Percentiles rank a stretch among this genome's conserved stretches.
These are phyloP conservation scores for Leccinum cinnamomeum DNA, from an alignment of 1,284 basidiomycete genomes.

Conservation along the genomic window DNA sequence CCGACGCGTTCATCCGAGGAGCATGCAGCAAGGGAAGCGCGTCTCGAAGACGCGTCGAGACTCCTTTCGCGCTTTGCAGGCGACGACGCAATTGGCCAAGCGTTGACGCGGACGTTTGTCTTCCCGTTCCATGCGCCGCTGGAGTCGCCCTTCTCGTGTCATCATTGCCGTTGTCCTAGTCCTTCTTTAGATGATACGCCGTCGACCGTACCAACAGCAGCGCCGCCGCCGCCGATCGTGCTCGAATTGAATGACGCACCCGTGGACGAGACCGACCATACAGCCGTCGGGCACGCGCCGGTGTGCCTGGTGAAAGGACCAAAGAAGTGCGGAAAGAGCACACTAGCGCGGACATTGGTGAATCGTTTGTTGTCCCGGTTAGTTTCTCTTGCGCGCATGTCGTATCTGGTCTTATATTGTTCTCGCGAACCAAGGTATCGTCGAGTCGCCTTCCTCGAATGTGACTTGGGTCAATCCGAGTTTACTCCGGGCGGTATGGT, in stretches of 20 bases:
- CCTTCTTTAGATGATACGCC: not conserved
- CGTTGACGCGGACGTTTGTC: conserved; percentile 52
- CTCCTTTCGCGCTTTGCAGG: conserved; percentile 60
- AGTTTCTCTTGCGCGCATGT: not conserved
- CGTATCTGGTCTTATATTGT: not conserved
- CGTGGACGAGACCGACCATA: conserved; percentile 68
- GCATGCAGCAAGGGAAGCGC: conserved; percentile 34
- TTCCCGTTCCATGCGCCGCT: conserved; percentile 39
- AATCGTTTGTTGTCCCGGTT: conserved; percentile 67
- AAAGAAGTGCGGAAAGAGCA: conserved; percentile 90
- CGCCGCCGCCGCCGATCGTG: conserved; percentile 29
- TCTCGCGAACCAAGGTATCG: conserved; percentile 49
- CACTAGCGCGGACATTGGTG: conserved; percentile 74
- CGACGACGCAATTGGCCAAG: conserved; percentile 38
- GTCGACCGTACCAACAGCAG: not conserved
- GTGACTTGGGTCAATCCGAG: conserved; percentile 93
- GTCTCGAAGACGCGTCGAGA: conserved; percentile 46
- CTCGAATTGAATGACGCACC: conserved; percentile 81
- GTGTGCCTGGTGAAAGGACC: conserved; percentile 76
- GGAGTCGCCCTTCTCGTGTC: conserved; percentile 1
- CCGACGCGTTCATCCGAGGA: conserved; percentile 16
- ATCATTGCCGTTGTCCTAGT: not conserved
- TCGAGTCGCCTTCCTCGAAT: conserved; percentile 87
- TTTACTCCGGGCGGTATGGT: conserved; percentile 89
- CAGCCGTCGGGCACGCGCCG: conserved; percentile 61